A percentile compares a stretch with the other conserved stretches of the same genome.
These are phyloP conservation scores for Exophiala xenobiotica DNA, from an alignment of 2,329 filamentous ascomycete genomes.

Conservation along the genomic window DNA sequence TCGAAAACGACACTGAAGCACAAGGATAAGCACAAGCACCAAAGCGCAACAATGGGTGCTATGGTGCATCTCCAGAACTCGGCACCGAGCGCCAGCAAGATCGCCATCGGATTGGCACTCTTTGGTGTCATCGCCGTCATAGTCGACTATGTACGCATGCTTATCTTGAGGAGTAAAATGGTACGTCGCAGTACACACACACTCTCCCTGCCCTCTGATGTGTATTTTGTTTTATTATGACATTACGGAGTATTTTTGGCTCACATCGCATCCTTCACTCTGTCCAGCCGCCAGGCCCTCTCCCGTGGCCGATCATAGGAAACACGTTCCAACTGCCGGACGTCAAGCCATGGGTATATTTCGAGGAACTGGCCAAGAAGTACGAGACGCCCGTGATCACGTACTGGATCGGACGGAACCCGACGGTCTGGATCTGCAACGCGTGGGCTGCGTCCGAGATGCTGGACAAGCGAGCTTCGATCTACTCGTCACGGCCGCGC, in stretches of 20 bases:
- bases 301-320: slow-evolving; percentile 55
- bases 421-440: slow-evolving; percentile 34
- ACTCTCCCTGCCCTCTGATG: no score
- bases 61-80: slow-evolving; percentile 23
- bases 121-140: slow-evolving; percentile 20
- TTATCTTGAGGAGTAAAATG: slow-evolving; percentile 32
- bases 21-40: no score
- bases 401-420: slow-evolving; percentile 53
- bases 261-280: background rate
- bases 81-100: slow-evolving; percentile 20
- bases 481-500: slow-evolving; percentile 35
- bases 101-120: slow-evolving; percentile 17
- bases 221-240: no score
- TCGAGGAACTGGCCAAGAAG: slow-evolving; percentile 53
- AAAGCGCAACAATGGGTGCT: slow-evolving; percentile 15
- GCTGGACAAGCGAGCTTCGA: slow-evolving; percentile 36
- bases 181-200: no score
- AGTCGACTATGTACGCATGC: slow-evolving; percentile 32
- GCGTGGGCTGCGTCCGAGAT: slow-evolving; percentile 35
- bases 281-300: slow-evolving; percentile 53
- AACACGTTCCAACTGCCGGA: slow-evolving; percentile 57
- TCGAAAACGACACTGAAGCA: no score
- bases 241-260: no score
- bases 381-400: slow-evolving; percentile 54
- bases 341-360: slow-evolving; percentile 59